phyloP scores from a whole-genome alignment of 106 monocot species.

The Acorus calamus region DNA sequence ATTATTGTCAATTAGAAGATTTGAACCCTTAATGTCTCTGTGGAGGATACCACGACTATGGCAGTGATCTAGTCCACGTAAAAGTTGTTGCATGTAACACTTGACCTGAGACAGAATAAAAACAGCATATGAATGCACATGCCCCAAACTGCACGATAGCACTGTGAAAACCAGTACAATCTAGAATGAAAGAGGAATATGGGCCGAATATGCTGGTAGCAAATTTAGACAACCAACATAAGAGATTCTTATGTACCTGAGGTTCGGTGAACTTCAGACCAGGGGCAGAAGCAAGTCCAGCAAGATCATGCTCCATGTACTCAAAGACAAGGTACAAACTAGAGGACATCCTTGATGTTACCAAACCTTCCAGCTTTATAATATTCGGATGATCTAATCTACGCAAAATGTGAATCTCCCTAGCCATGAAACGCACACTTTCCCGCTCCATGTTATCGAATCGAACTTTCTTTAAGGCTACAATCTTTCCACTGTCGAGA shows the following conservation, averaged over 20 bases:
- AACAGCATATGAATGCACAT: neutral
- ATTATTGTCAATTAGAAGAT: slow-evolving; percentile 8
- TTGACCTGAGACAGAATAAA: neutral
- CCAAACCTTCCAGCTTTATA: slow-evolving; percentile 45
- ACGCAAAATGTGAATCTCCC: slow-evolving; percentile 57
- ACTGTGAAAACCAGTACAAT: neutral
- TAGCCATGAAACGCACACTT: slow-evolving; percentile 60
- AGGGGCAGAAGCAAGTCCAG: slow-evolving; percentile 19
- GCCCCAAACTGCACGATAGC: neutral
- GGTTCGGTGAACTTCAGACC: slow-evolving; percentile 23
- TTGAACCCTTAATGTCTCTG: slow-evolving; percentile 7
- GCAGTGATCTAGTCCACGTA: slow-evolving; percentile 5
- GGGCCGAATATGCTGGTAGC: no score
- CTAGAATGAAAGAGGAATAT: neutral
- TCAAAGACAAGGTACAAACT: slow-evolving; percentile 41
- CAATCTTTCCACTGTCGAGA: slow-evolving; percentile 48
- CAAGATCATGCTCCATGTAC: slow-evolving; percentile 37
- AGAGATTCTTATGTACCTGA: slow-evolving; percentile 6
- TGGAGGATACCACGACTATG: slow-evolving; percentile 6
- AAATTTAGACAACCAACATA: neutral
- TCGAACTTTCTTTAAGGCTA: slow-evolving; percentile 52
- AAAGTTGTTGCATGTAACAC: slow-evolving; percentile 6
- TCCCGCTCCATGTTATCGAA: slow-evolving; percentile 58
- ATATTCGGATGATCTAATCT: slow-evolving; percentile 55
- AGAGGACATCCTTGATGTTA: slow-evolving; percentile 53